Conservation (phyloP, 352 stramenopile genomes). For the Globisporangium splendens region DNA sequence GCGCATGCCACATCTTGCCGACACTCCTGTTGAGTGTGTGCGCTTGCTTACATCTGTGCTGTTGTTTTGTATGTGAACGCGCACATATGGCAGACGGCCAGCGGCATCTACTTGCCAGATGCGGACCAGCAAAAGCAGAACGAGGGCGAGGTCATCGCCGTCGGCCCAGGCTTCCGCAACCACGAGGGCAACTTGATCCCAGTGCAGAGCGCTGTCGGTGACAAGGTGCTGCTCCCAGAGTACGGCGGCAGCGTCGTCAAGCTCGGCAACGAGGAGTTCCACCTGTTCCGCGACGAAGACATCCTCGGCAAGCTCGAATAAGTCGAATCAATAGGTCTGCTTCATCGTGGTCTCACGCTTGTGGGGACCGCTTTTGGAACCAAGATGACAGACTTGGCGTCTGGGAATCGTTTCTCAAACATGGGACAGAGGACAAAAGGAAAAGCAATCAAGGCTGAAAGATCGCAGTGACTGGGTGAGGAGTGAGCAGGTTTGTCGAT, state of each 20-base stretch:
- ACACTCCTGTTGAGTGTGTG: background rate
- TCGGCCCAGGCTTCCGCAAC: conserved; percentile 90
- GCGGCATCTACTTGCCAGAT: conserved; percentile 93
- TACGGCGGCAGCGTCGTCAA: conserved; percentile 94
- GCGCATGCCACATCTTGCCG: background rate
- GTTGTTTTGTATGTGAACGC: background rate
- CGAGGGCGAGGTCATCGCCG: conserved; percentile 92
- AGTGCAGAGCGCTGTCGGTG: conserved; percentile 85
- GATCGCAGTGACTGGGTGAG: background rate
- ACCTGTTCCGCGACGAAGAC: conserved; percentile 95
- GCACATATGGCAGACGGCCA: conserved; percentile 63
- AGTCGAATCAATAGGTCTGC: conserved; percentile 14
- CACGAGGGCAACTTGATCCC: conserved; percentile 87
- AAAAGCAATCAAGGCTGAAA: too few species aligned
- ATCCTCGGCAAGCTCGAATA: conserved; percentile 96
- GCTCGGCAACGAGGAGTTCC: conserved; percentile 90
- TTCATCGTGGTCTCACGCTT: background rate
- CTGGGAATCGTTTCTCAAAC: background rate
- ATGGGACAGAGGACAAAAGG: too few species aligned
- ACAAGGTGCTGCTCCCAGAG: conserved; percentile 95
- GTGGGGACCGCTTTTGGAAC: background rate
- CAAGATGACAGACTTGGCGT: background rate
- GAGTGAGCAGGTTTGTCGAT: too few species aligned
- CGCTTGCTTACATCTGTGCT: background rate
- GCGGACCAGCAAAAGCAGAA: conserved; percentile 92